Base-by-base conservation (phyloP, 2,329 filamentous ascomycete genomes). In the Cryphonectria naterciae region DNA sequence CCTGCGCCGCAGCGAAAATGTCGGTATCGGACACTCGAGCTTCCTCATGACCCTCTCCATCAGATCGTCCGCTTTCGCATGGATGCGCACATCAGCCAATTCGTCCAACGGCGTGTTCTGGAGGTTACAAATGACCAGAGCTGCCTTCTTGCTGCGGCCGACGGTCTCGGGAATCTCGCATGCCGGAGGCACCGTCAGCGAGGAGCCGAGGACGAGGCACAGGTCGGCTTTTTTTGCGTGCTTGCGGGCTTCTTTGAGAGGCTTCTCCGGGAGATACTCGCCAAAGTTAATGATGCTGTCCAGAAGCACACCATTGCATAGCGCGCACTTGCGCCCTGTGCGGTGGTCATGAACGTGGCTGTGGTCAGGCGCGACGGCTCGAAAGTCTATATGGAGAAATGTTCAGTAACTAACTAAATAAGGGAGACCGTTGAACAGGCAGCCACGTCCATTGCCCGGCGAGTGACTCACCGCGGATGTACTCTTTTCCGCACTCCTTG, bases 241-340 rank as follows among this genome's bases (percentile, higher is more conserved):
- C 0, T 78, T 73, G 4, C 72, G 73, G 0, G 83, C 83, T 0
- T 74, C 76, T 10, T 77, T 68, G 0, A 85, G 73, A 0, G 78
- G 72, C 0, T 78, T 73, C 0, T 74, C 76, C 0, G 77, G 78
- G 0, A 85, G 75, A 1, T 58, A 58, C 67, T 85, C 84, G 63
- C 79, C 81, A 69, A 85, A 85, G 69, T 84, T 84, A 75, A 85
- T 78, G 75, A 85, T 84, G 37, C 75, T 85, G 69, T 85, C 83
- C 10, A 80, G 77, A 0, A 85, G 78, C 3, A 71, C 70, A 0
- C 81, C 83, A 2, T 75, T 77, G 64, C 84, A 85, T 0, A 75
- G 63, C 0, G 77, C 76, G 71, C 83, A 85, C 58, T 82, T 84
- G 7, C 83, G 80, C 0, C 83, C 83, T 0, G 83, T 86, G 49